Base-by-base conservation (phyloP, 2,329 filamentous ascomycete species). In the Pseudocercospora ulei region DNA sequence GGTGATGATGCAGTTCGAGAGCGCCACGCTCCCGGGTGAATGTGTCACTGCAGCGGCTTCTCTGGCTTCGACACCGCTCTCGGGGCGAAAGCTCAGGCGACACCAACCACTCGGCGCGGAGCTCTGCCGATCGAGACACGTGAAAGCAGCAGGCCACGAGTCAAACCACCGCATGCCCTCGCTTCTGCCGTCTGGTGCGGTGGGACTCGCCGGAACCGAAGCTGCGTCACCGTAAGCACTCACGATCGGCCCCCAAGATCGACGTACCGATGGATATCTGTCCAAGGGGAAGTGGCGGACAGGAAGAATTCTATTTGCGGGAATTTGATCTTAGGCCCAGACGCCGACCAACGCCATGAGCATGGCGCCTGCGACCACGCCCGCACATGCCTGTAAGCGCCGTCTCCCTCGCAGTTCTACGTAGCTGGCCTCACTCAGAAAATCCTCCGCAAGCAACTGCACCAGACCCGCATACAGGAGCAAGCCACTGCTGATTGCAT, bases 341-440 rank as follows among this genome's bases (percentile, higher is more conserved):
- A 76, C 77, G 5, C 77, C 77, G 1, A 81, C 76, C 41, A 80
- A 60, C 12, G 76, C 74, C 77, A 81, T 81, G 27, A 80, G 57
- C 44, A 71, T 57, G 9, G 72, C 71, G 0, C 77, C 77, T 18
- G 63, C 65, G 7, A 77, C 67, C 22, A 81, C 77, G 6, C 74
- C 71, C 25, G 65, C 61, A 58, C 75, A 80, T 39, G 77, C 77
- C 53, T 80, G 69, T 39, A 77, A 54, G 44, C 77, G 68, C 48
- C 69, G 65, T 53, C 65, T 67, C 4, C 77, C 77, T 39, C 64
- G 67, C 37, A 81, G 58, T 13, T 66, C 67, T 31, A 68, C 63
- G 60, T 80, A 81, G 49, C 76, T 80, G 43, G 70, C 66, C 47
- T 80, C 75, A 51, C 72, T 78, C 46, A 82, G 41, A 30, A 71